Evolutionary conservation across 140 eudicot species (phyloP), one percentile per base, ranked within the genome.

Genomic region (Stevia rebaudiana): DNA sequence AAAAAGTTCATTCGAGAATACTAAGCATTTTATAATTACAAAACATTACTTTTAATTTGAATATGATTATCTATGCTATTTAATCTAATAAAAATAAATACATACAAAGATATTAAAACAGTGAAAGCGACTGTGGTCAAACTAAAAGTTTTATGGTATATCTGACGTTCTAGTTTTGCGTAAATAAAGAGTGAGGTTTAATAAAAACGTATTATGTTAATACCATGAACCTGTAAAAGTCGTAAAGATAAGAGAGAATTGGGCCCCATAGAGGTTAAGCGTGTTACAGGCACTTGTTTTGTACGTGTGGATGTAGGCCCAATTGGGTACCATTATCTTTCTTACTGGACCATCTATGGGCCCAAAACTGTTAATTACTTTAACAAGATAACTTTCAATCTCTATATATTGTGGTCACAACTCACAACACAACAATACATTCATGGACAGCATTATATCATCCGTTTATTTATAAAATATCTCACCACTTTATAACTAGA

Each of bases 261-360:
- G 70, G 70, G 60, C 60, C 70, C 61, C 0, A 23, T 33, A 60
- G 3, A 48, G 23, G 1, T 71, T 15, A 62, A 50, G 70, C 56
- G 70, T 71, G 70, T 61, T 40, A 62, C 13, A 16, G 62, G 47
- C 64, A 51, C 55, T 48, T 37, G 56, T 16, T 71, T 62, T 47
- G 71, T 49, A 71, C 61, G 70, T 71, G 48, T 23, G 50, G 17
- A 52, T 40, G 65, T 52, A 40, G 71, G 71, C 28, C 71, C 69
- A 69, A 61, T 17, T 58, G 70, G 56, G 47, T 61, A 55, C 63
- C 43, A 33, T 62, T 51, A 62, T 61, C 63, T 23, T 49, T 61
- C 54, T 24, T 39, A 41, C 11, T 60, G 64, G 76, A 62, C 71
- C 64, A 6, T 41, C 63, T 58, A 57, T 43, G 2, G 53, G 16